Evolutionary conservation across 2,329 filamentous ascomycete genomes (phyloP).

Genomic region (Emmonsia crescens): DNA sequence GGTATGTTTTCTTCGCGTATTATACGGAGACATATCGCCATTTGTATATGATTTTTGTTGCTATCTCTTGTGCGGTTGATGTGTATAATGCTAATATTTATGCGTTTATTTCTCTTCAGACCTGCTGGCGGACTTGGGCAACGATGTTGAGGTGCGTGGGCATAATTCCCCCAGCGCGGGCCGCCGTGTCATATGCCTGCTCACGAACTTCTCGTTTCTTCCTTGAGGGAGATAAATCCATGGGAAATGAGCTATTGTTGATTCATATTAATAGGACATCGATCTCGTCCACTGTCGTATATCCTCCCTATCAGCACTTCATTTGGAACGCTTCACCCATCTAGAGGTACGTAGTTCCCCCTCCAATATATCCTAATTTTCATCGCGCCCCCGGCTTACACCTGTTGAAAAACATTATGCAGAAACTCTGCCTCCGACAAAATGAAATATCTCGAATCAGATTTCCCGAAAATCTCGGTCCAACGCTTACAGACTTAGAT

Average conservation of each 20-base stretch:
- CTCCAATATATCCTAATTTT: not conserved
- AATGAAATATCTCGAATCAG: conserved; percentile 77
- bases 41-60: not conserved
- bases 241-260: not conserved
- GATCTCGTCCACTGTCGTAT: conserved; percentile 83
- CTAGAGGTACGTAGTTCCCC: conserved; percentile 41
- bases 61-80: not conserved
- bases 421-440: conserved; percentile 79
- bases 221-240: not conserved
- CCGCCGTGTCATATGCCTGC: not conserved
- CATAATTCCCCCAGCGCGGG: not conserved
- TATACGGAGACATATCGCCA: not conserved
- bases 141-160: conserved; percentile 39
- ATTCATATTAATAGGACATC: conserved; percentile 54
- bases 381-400: conserved; percentile 1
- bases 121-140: conserved; percentile 48
- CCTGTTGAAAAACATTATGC: conserved; percentile 8
- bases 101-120: conserved; percentile 29
- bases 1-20: conserved; percentile 36
- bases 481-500: conserved; percentile 70
- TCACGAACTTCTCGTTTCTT: not conserved
- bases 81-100: not conserved
- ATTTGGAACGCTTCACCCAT: conserved; percentile 71
- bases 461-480: conserved; percentile 55
- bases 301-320: conserved; percentile 62